Base-by-base conservation (phyloP, 2,329 filamentous ascomycete genomes). In the Kalmusia sp. region DNA sequence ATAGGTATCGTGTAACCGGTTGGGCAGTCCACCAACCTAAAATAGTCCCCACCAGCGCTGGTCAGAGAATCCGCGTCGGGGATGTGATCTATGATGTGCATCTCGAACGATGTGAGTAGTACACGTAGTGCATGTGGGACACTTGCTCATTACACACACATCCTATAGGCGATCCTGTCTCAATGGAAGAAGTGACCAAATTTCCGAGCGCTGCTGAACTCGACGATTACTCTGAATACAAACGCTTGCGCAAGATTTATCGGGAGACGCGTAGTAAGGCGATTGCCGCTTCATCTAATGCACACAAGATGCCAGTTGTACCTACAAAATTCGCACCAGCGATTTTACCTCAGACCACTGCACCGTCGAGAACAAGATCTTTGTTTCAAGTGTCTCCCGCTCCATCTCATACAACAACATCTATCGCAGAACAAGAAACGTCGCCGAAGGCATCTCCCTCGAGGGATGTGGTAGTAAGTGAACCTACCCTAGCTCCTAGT, bases 161-260 rank as follows among this genome's bases (percentile, higher is more conserved):
- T 73, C 80, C 50, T 65, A 72, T 38, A 8, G 60, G 67, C 1
- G 70, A 74, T 40, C 58, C 25, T 43, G 52, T 56, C 44, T 74
- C 70, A 9, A 72, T 79, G 63, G 66, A 71, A 6, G 61, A 70
- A 8, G 71, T 79, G 5, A 55, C 75, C 17, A 63, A 63, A 34
- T 73, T 73, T 25, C 79, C 79, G 0, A 72, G 67, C 12, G 67
- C 76, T 1, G 75, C 75, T 35, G 79, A 82, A 50, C 55, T 79
- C 5, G 79, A 81, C 53, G 79, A 81, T 48, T 82, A 80, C 51
- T 57, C 61, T 4, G 78, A 80, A 45, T 81, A 79, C 66, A 81
- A 81, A 58, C 74, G 76, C 1, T 54, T 79, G 6, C 63, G 68
- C 7, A 70, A 61, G 9, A 14, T 61, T 14, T 39, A 67, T 17